A percentile compares a stretch with the other conserved stretches of the same genome.
These are phyloP conservation scores for Camelina laxa DNA, from an alignment of 345 rosid genomes.

Conservation along the genomic window DNA sequence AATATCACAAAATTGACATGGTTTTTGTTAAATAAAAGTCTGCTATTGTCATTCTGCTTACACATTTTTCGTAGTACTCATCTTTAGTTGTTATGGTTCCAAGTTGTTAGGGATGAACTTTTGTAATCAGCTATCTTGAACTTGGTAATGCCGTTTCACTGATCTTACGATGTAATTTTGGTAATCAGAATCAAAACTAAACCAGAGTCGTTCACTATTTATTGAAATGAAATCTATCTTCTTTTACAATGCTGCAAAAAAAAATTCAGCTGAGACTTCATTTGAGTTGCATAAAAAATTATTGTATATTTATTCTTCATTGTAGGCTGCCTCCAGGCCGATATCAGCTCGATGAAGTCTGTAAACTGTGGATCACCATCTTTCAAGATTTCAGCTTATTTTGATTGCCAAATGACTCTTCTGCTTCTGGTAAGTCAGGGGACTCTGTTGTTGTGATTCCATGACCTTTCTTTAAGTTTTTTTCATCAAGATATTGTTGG, in stretches of 20 bases:
- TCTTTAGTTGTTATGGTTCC: slow-evolving; percentile 19
- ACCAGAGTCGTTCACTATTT: neutral
- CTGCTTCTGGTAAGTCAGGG: slow-evolving; percentile 17
- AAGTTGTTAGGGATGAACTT: slow-evolving; percentile 11
- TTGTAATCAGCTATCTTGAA: slow-evolving; percentile 5
- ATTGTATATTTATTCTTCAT: slow-evolving; percentile 5
- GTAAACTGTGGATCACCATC: slow-evolving; percentile 6
- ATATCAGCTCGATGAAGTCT: neutral
- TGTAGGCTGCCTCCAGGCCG: slow-evolving; percentile 4
- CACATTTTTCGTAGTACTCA: neutral
- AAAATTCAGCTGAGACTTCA: neutral
- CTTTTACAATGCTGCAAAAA: slow-evolving; percentile 34
- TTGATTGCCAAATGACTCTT: slow-evolving; percentile 23
- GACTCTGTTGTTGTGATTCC: slow-evolving; percentile 29
- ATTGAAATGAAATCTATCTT: neutral
- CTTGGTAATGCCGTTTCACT: slow-evolving; percentile 3
- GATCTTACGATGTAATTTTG: slow-evolving; percentile 11
- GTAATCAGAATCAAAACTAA: slow-evolving; percentile 14
- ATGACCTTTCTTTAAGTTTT: slow-evolving; percentile 19
- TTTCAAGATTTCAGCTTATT: slow-evolving; percentile 1
- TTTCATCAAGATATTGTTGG: slow-evolving; percentile 48
- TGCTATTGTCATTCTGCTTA: slow-evolving; percentile 14
- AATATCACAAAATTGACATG: neutral
- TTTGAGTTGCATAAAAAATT: slow-evolving; percentile 21
- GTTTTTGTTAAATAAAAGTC: neutral